Percentiles rank a stretch among this genome's conserved stretches.
phyloP scores from a whole-genome alignment of 169 alveolate species.

The Plasmodium coatneyi region DNA sequence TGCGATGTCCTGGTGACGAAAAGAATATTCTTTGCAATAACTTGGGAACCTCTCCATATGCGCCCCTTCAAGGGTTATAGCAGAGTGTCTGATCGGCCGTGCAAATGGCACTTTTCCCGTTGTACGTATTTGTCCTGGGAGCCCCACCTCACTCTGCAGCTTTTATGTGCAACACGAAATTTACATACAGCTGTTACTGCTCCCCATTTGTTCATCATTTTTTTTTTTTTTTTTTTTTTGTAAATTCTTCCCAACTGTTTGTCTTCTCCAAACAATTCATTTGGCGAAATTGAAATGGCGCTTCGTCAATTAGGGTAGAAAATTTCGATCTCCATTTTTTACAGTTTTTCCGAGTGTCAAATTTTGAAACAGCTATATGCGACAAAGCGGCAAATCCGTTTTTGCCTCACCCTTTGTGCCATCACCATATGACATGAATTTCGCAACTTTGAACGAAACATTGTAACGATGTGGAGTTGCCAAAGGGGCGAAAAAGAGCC shows the following conservation, averaged over 20 bases:
- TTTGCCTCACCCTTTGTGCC: not conserved
- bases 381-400: not conserved
- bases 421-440: not conserved
- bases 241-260: not conserved
- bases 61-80: not conserved
- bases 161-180: not conserved
- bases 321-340: not conserved
- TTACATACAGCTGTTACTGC: not conserved
- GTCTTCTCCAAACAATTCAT: not conserved
- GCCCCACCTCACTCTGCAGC: not conserved
- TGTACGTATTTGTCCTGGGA: not conserved
- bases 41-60: not conserved
- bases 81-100: not conserved
- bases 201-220: not conserved
- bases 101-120: not conserved
- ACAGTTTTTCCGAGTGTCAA: not conserved
- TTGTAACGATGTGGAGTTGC: not conserved
- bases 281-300: not conserved
- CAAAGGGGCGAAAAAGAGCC: not conserved
- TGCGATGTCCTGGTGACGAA: not conserved
- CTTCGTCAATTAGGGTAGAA: not conserved
- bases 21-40: not conserved
- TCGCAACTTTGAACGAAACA: not conserved
- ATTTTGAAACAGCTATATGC: not conserved
- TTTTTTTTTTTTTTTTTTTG: not conserved